These are phyloP conservation scores for Scheffersomyces titani DNA, from an alignment of 1,139 yeast genomes.

Conservation along the genomic window DNA sequence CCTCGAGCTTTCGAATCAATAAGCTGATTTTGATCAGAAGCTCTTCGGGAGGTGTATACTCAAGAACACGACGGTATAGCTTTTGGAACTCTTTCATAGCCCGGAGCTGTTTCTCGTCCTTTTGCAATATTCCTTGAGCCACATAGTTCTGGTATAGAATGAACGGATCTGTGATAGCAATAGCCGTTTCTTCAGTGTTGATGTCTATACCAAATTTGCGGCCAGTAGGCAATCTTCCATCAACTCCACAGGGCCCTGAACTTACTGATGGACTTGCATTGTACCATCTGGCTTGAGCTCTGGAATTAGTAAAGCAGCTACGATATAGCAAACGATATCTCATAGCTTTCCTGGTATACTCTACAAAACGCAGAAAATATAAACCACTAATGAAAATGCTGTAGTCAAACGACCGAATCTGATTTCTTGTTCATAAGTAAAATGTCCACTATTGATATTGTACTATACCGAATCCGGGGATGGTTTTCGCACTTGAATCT, in stretches of 20 bases:
- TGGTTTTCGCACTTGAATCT: neutral
- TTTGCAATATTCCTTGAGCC: conserved; percentile 48
- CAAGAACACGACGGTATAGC: conserved; percentile 57
- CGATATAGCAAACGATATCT: neutral
- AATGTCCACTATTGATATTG: neutral
- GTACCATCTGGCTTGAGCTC: neutral
- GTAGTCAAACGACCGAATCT: neutral
- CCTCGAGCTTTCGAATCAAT: conserved; percentile 49
- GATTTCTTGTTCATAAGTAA: neutral
- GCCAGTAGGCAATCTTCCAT: conserved; percentile 33
- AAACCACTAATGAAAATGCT: neutral
- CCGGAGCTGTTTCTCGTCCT: conserved; percentile 61
- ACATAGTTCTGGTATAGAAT: conserved; percentile 57
- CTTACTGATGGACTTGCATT: conserved; percentile 4
- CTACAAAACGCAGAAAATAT: neutral
- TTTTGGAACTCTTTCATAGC: conserved; percentile 68
- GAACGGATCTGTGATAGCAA: conserved; percentile 66
- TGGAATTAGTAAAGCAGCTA: neutral
- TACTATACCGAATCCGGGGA: neutral
- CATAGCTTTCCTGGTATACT: neutral
- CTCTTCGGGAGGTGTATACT: conserved; percentile 60
- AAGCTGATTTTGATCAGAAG: conserved; percentile 48
- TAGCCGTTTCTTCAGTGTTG: conserved; percentile 6
- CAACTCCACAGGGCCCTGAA: conserved; percentile 42
- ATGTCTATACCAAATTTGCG: neutral